Conservation (phyloP, 179 eudicot species). For the Patellifolia procumbens region DNA sequence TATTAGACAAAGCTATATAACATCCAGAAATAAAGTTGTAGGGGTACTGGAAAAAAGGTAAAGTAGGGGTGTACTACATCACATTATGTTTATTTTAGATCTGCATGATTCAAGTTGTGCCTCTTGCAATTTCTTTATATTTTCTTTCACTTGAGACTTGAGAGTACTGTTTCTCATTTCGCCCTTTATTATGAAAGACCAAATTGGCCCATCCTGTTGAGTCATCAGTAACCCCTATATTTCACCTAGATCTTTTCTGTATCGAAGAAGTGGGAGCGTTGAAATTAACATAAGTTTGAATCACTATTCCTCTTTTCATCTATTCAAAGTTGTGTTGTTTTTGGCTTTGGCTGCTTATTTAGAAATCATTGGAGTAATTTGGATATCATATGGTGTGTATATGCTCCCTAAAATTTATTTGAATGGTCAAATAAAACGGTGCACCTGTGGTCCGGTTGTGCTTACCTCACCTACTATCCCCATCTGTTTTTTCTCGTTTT, state of each 20-base stretch:
- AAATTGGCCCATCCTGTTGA: no score
- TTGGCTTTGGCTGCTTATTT: slow-evolving; percentile 10
- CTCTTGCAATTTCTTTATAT: not conserved
- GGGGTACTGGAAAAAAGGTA: slow-evolving; percentile 6
- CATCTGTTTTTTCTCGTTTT: not conserved
- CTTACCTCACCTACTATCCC: slow-evolving; percentile 2
- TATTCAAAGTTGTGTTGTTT: not conserved
- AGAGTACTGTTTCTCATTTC: not conserved
- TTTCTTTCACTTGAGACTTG: no score
- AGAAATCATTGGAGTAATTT: not conserved
- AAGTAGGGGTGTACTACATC: slow-evolving; percentile 9
- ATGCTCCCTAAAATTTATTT: slow-evolving; percentile 1
- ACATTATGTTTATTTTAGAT: slow-evolving; percentile 8
- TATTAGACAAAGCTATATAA: slow-evolving; percentile 28
- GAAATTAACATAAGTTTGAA: not conserved
- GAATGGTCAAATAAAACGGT: slow-evolving; percentile 32
- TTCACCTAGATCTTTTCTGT: not conserved
- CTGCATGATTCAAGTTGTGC: slow-evolving; percentile 5
- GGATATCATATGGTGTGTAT: not conserved
- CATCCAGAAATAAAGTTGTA: slow-evolving; percentile 27
- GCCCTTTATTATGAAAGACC: no score
- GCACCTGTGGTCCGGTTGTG: not conserved
- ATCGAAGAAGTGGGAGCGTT: not conserved
- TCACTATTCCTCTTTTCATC: no score
- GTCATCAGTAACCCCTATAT: no score